These are phyloP conservation scores for Microbotryomycetes sp. DNA, from an alignment of 1,284 basidiomycete genomes.

Conservation along the genomic window DNA sequence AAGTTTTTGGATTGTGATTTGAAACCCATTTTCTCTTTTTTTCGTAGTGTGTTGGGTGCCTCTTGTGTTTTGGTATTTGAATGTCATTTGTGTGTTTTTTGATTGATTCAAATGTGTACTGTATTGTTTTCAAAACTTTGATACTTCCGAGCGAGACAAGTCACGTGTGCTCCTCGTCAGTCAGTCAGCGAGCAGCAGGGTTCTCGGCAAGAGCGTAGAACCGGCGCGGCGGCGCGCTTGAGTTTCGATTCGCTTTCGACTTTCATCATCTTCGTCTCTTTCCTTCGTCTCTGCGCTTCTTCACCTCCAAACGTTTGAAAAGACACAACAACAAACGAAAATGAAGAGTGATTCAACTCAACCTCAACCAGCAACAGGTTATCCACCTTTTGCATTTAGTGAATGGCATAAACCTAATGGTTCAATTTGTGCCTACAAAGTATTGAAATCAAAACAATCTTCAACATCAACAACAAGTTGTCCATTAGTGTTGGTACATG, in stretches of 20 bases:
- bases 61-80: too few species aligned
- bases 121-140: too few species aligned
- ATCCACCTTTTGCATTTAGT: conserved; percentile 12
- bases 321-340: neutral
- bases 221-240: too few species aligned
- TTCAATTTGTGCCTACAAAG: conserved; percentile 24
- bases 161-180: too few species aligned
- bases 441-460: conserved; percentile 9
- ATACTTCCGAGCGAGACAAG: too few species aligned
- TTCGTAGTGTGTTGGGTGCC: too few species aligned
- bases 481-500: conserved; percentile 28
- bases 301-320: neutral
- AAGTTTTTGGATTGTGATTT: too few species aligned
- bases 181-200: too few species aligned
- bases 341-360: neutral
- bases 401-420: conserved; percentile 17
- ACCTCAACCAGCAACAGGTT: neutral
- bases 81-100: too few species aligned
- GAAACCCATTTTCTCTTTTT: too few species aligned
- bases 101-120: too few species aligned
- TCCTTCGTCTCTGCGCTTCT: conserved; percentile 1
- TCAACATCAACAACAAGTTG: neutral
- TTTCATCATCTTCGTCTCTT: neutral
- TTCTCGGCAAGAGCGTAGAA: too few species aligned
- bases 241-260: neutral